Percentiles rank a stretch among this genome's conserved stretches.
These are phyloP conservation scores for Cyberlindnera japonica DNA, from an alignment of 805 yeast species.

Conservation along the genomic window DNA sequence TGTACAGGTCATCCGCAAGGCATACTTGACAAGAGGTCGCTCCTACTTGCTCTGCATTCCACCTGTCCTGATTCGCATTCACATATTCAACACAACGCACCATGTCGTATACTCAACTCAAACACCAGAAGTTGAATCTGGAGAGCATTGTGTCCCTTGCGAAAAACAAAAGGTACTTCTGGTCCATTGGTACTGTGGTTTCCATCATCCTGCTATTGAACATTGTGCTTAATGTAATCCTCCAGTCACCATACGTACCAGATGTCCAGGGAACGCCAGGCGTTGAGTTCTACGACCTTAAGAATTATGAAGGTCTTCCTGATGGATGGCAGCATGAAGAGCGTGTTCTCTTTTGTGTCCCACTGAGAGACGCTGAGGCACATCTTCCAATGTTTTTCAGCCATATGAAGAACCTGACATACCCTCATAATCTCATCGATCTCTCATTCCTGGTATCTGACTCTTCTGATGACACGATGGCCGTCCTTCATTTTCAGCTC, in stretches of 20 bases:
- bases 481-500: conserved; percentile 54
- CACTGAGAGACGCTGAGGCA: conserved; percentile 86
- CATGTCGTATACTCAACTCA: conserved; percentile 3
- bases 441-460: conserved; percentile 85
- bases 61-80: too few species aligned
- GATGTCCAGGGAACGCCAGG: conserved; percentile 31
- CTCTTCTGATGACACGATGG: conserved; percentile 86
- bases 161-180: conserved; percentile 5
- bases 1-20: too few species aligned
- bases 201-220: conserved; percentile 17
- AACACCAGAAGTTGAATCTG: background rate
- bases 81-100: background rate
- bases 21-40: background rate
- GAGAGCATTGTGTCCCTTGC: background rate
- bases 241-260: conserved; percentile 31
- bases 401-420: conserved; percentile 75
- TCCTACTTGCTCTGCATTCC: conserved; percentile 5
- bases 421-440: conserved; percentile 86
- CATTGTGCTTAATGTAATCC: conserved; percentile 8
- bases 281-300: conserved; percentile 72
- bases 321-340: conserved; percentile 84
- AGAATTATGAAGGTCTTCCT: conserved; percentile 60
- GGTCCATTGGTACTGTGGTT: conserved; percentile 16
- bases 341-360: conserved; percentile 82
- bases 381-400: conserved; percentile 88